Evolutionary conservation across 1,284 basidiomycete species (phyloP).

Genomic region (Thecaphora frezii): DNA sequence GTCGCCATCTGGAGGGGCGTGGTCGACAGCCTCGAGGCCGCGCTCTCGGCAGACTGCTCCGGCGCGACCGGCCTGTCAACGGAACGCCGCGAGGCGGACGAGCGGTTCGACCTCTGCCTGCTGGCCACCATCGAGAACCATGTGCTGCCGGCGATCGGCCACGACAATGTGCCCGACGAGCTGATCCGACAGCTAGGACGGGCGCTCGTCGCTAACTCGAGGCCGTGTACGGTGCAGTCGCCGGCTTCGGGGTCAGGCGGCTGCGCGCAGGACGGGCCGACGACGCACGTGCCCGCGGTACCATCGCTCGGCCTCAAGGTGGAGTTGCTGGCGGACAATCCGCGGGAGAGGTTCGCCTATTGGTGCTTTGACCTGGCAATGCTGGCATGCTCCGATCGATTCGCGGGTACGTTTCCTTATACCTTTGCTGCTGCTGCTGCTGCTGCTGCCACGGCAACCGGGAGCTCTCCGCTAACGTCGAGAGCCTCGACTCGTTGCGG

Average conservation of each 20-base stretch:
- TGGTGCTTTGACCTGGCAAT: slow-evolving; percentile 92
- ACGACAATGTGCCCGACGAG: slow-evolving; percentile 71
- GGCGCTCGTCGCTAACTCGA: slow-evolving; percentile 74
- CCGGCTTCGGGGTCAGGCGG: not conserved
- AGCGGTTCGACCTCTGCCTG: slow-evolving; percentile 75
- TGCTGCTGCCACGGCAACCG: no score
- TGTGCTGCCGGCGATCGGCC: slow-evolving; percentile 75
- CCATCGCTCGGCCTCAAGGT: not conserved
- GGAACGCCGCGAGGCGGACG: slow-evolving; percentile 72
- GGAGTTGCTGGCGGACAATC: not conserved
- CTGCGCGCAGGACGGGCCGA: not conserved
- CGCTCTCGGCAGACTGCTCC: slow-evolving; percentile 81
- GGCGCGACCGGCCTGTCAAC: slow-evolving; percentile 61
- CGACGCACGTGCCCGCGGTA: not conserved
- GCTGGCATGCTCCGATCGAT: slow-evolving; percentile 67
- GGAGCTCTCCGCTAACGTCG: no score
- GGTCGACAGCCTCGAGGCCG: slow-evolving; percentile 79
- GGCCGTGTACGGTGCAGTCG: slow-evolving; percentile 63
- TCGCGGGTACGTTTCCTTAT: slow-evolving; percentile 59
- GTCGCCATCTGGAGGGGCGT: slow-evolving; percentile 82
- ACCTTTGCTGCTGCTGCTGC: no score
- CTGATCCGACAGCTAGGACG: slow-evolving; percentile 73
- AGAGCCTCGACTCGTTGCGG: no score
- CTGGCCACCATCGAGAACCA: slow-evolving; percentile 67
- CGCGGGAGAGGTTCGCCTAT: slow-evolving; percentile 76